phyloP scores from a whole-genome alignment of 495 filamentous ascomycete species.

The Podospora conica region DNA sequence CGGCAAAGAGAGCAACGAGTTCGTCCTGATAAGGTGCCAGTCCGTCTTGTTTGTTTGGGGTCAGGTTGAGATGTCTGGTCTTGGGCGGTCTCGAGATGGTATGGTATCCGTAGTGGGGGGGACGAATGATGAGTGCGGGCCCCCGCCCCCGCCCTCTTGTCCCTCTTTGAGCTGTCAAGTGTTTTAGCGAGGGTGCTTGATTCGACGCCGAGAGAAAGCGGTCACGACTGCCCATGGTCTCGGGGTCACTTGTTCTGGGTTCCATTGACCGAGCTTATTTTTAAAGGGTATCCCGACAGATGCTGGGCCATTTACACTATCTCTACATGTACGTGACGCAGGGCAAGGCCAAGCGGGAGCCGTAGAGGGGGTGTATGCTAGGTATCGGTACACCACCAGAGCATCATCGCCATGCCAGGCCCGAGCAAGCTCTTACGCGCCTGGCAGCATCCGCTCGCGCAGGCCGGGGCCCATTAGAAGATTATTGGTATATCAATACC shows the following conservation, averaged over 20 bases:
- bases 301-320: conserved; percentile 21
- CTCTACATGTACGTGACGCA: conserved; percentile 15
- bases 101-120: conserved; percentile 10
- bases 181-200: conserved; percentile 14
- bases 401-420: neutral
- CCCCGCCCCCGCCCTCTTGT: conserved; percentile 18
- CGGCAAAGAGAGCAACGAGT: neutral
- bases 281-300: neutral
- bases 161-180: conserved; percentile 17
- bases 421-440: no score
- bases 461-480: no score
- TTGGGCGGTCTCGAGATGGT: neutral
- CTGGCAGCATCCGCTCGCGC: neutral
- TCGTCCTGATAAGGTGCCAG: conserved; percentile 3
- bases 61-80: conserved; percentile 3
- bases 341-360: neutral
- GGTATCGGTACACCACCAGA: neutral
- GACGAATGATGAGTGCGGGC: conserved; percentile 17
- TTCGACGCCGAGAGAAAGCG: conserved; percentile 24
- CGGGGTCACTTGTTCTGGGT: conserved; percentile 21
- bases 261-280: neutral
- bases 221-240: conserved; percentile 24
- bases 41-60: conserved; percentile 1
- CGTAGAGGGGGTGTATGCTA: neutral
- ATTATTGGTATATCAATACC: no score